phyloP scores from a whole-genome alignment of 495 filamentous ascomycete genomes.

The Viridothelium virens region DNA sequence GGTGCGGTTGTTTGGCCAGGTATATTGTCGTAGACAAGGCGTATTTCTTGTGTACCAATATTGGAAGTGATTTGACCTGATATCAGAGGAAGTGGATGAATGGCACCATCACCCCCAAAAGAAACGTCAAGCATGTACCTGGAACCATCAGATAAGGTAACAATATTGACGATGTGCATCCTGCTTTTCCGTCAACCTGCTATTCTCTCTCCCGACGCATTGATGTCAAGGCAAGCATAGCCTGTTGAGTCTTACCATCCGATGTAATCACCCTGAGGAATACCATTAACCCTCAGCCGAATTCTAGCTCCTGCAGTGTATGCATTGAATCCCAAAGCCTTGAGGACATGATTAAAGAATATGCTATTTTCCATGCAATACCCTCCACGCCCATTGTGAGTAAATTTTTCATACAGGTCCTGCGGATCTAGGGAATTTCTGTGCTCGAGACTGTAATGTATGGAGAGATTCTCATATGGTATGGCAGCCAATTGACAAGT shows the following conservation, averaged over 20 bases:
- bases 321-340: conserved; percentile 53
- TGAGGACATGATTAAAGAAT: conserved; percentile 57
- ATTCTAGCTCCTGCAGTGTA: conserved; percentile 26
- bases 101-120: conserved; percentile 64
- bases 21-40: conserved; percentile 24
- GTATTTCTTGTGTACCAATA: conserved; percentile 24
- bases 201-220: background rate
- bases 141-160: conserved; percentile 18
- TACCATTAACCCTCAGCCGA: conserved; percentile 18
- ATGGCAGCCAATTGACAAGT: conserved; percentile 37
- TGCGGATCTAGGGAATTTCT: conserved; percentile 49
- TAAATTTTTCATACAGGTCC: conserved; percentile 56
- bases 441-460: conserved; percentile 50
- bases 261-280: conserved; percentile 23
- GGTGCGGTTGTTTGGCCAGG: conserved; percentile 18
- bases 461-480: conserved; percentile 61
- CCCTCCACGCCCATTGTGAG: conserved; percentile 50
- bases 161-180: conserved; percentile 28
- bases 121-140: conserved; percentile 60
- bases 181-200: background rate
- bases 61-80: conserved; percentile 14
- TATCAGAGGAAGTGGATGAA: conserved; percentile 23
- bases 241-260: conserved; percentile 18
- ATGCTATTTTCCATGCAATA: conserved; percentile 73
- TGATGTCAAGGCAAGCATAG: background rate